phyloP scores from a whole-genome alignment of 345 rosid genomes.

The Salix purpurea region DNA sequence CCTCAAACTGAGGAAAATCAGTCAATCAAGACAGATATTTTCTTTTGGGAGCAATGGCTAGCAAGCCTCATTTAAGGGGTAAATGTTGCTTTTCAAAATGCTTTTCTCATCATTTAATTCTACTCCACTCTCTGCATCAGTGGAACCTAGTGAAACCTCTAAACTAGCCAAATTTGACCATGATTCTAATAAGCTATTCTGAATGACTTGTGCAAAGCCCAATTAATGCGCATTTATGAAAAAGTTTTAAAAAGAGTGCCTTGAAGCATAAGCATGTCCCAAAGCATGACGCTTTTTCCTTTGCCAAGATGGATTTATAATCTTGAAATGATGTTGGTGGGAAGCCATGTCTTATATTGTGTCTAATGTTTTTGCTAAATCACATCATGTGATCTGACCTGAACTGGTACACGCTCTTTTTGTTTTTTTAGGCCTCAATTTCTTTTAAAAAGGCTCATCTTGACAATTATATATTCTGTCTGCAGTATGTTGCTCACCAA shows the following conservation, averaged over 20 bases:
- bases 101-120: neutral
- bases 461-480: neutral
- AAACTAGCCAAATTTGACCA: neutral
- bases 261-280: neutral
- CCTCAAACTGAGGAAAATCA: neutral
- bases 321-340: too few species aligned
- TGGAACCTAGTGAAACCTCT: neutral
- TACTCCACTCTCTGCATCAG: neutral
- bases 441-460: neutral
- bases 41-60: neutral
- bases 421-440: neutral
- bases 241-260: neutral
- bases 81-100: too few species aligned
- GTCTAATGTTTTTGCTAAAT: neutral
- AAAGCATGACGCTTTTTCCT: neutral
- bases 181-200: neutral
- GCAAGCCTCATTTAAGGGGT: neutral
- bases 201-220: neutral
- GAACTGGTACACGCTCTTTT: neutral
- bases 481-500: constrained; percentile 23
- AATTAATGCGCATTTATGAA: neutral
- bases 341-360: neutral
- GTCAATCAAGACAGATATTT: neutral
- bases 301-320: neutral
- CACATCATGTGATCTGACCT: neutral